Base-by-base conservation (phyloP, 2,329 filamentous ascomycete genomes). In the Penicillium aurantiogriseum region DNA sequence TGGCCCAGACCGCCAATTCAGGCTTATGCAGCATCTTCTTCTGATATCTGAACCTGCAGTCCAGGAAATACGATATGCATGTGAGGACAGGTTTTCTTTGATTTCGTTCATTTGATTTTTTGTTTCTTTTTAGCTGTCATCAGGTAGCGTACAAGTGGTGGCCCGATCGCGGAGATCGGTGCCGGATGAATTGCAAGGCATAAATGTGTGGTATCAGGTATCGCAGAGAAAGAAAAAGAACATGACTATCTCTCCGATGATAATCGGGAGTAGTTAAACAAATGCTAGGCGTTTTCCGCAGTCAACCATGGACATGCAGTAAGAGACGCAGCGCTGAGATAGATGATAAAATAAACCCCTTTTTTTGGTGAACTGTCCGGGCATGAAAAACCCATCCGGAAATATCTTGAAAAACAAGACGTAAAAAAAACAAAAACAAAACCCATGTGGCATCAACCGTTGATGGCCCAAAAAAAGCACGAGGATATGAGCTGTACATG, bases 151-250 rank as follows among this genome's bases (percentile, higher is more conserved):
- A 66, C 63, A 67, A 60, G 35, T 60, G 56, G 46, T 54, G 51
- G 57, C 53, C 51, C 38, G 56, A 48, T 43, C 42, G 6, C 13
- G 21, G 11, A 35, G 19, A 45, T 25, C 54, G 35, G 54, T n/a
- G 42, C 42, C 31, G 13, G 35, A 54, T 49, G 36, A 36, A 53
- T 56, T 17, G 44, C 40, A 50, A 50, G 46, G 51, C 54, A 47
- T 57, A 61, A 67, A 54, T 56, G 62, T 54, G 51, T 69, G 68
- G 68, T 69, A 70, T 70, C 67, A 68, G 64, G 68, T 69, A 70
- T 70, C 65, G 61, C 63, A 62, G 57, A 53, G 33, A 47, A 46
- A 50, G 43, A 27, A 23, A 25, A 36, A 36, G 8, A 59, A 45
- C 40, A 54, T 35, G 56, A 51, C 49, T 42, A 52, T 40, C 54